These are phyloP conservation scores for Verticillium dahliae DNA, from an alignment of 2,329 filamentous ascomycete species.

Conservation along the genomic window DNA sequence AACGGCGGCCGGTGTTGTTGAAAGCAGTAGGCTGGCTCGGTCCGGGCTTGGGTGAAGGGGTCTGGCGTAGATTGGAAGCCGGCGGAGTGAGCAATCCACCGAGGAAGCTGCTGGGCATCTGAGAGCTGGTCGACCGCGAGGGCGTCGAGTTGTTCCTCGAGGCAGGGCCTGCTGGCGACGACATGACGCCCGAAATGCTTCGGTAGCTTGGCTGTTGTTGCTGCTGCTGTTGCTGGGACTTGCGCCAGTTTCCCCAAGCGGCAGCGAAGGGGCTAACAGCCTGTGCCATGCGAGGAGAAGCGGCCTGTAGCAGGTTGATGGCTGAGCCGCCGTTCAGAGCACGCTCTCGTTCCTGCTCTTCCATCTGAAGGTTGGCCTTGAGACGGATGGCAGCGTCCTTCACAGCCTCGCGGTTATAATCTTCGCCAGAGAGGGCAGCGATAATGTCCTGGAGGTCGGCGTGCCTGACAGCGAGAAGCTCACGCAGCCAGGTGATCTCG, in stretches of 20 bases:
- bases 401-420: constrained; percentile 71
- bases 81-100: constrained; percentile 88
- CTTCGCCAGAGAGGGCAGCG: constrained; percentile 64
- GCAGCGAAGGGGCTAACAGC: constrained; percentile 72
- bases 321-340: constrained; percentile 65
- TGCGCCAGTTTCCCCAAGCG: constrained; percentile 96
- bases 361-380: constrained; percentile 94
- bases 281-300: constrained; percentile 77
- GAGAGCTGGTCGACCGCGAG: constrained; percentile 43
- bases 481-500: constrained; percentile 90
- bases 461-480: constrained; percentile 83
- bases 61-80: constrained; percentile 62
- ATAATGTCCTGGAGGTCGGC: constrained; percentile 93
- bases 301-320: constrained; percentile 65
- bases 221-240: constrained; percentile 41
- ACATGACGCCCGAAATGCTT: constrained; percentile 39
- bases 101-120: constrained; percentile 55
- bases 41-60: constrained; percentile 36
- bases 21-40: constrained; percentile 54
- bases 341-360: constrained; percentile 89
- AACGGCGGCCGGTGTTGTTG: constrained; percentile 51
- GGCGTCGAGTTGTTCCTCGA: constrained; percentile 45
- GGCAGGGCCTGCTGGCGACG: constrained; percentile 28
- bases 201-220: constrained; percentile 28
- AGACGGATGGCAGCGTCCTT: constrained; percentile 89